Evolutionary conservation across 164 flowering plant genomes (phyloP), one percentile per base, ranked within the genome.

Genomic region (Vitis amurensis): DNA sequence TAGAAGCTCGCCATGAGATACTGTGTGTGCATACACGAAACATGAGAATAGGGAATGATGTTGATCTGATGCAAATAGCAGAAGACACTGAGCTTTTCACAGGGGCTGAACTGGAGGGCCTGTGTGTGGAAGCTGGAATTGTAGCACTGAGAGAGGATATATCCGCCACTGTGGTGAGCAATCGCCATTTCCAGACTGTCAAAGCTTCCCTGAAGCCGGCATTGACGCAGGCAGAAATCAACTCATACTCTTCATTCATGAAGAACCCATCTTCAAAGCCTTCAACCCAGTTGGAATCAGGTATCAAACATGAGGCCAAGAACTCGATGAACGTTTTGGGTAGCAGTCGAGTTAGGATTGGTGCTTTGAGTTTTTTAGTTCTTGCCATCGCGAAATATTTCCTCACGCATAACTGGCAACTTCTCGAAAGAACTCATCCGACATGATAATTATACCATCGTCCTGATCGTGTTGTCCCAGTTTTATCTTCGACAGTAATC

Each of bases 61-160:
- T 93, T 14, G 79, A 93, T 80, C 90, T 95, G 48, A 76, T 74
- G 75, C 73, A 75, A 63, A 74, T 95, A 56, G 99, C 98, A n/a
- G 85, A 84, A 82, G 91, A 78, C 2, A 91, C 98, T 0, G 92
- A 91, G 62, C 90, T 83, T 31, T 95, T 93, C 82, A 93, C 94
- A 0, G 98, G 99, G 50, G 98, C 97, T 0, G 98, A 95, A 80
- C 79, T 95, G 62, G 91, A 87, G 73, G 89, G 91, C 6, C 78
- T 95, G 11, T 93, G 98, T 69, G 77, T 71, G 61, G 98, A 95
- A 84, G 97, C 95, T 23, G 98, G 91, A 55, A 88, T 91, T 58
- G 88, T 89, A 17, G 94, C 97, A 55, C 72, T 90, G 2, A 88
- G 99, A 67, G 99, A 95, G 78, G 83, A 90, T 82, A 90, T 86